phyloP scores from a whole-genome alignment of 192 early-diverging fungal genomes.

The Backusella tarrabulga region DNA sequence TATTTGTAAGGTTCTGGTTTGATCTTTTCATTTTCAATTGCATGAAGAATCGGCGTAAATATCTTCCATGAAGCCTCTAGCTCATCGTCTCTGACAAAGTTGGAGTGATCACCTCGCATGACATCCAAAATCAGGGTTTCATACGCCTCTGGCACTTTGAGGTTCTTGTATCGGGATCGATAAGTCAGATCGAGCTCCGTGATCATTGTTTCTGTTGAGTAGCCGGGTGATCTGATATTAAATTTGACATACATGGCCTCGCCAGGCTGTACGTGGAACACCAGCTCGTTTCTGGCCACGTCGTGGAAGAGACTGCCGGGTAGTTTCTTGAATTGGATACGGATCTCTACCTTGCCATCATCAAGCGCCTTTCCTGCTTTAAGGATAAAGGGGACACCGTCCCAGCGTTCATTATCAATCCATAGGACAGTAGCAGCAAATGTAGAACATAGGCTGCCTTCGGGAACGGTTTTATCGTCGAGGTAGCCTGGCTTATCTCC shows the following conservation, averaged over 20 bases:
- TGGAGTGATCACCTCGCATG: conserved; percentile 89
- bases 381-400: conserved; percentile 84
- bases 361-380: conserved; percentile 90
- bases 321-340: conserved; percentile 91
- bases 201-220: conserved; percentile 80
- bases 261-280: conserved; percentile 90
- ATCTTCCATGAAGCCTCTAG: conserved; percentile 97
- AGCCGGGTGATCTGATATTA: conserved; percentile 92
- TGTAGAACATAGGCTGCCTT: conserved; percentile 85
- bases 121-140: conserved; percentile 92
- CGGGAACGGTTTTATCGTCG: conserved; percentile 83
- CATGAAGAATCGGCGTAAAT: conserved; percentile 93
- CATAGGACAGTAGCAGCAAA: conserved; percentile 85
- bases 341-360: conserved; percentile 87
- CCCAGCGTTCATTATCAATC: conserved; percentile 95
- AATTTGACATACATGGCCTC: conserved; percentile 97
- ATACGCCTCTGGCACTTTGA: conserved; percentile 96
- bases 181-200: conserved; percentile 97
- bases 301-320: conserved; percentile 69
- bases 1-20: conserved; percentile 67
- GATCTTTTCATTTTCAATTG: conserved; percentile 66
- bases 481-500: conserved; percentile 85
- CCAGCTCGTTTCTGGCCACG: conserved; percentile 89
- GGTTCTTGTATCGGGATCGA: conserved; percentile 80
- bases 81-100: conserved; percentile 93